Conservation (phyloP, 1,139 yeast genomes). For the Suhomyces wounanorum region DNA sequence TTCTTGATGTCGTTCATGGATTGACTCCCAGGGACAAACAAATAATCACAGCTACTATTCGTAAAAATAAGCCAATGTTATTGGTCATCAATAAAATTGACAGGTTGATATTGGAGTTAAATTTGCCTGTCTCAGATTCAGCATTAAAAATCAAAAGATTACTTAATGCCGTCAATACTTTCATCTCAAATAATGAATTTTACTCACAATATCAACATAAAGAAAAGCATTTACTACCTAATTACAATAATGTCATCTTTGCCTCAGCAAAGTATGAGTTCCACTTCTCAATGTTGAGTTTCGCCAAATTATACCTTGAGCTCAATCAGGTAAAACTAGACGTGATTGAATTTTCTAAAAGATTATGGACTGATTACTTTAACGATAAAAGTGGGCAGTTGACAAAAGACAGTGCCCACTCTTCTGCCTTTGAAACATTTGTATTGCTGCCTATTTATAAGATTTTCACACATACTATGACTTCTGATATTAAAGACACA, state of each 20-base stretch:
- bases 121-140: slow-evolving; percentile 73
- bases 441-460: slow-evolving; percentile 83
- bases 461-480: slow-evolving; percentile 60
- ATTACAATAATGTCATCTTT: slow-evolving; percentile 66
- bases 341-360: slow-evolving; percentile 44
- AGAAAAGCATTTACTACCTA: slow-evolving; percentile 56
- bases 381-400: slow-evolving; percentile 48
- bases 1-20: slow-evolving; percentile 88
- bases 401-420: slow-evolving; percentile 29
- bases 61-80: slow-evolving; percentile 51
- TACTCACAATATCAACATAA: slow-evolving; percentile 28
- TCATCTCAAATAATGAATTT: slow-evolving; percentile 37
- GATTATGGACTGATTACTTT: slow-evolving; percentile 81
- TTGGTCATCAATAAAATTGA: slow-evolving; percentile 84
- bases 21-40: slow-evolving; percentile 54
- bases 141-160: slow-evolving; percentile 64
- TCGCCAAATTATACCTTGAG: slow-evolving; percentile 56
- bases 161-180: slow-evolving; percentile 65
- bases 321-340: slow-evolving; percentile 34
- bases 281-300: slow-evolving; percentile 66
- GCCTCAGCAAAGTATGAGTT: slow-evolving; percentile 65
- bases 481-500: slow-evolving; percentile 50
- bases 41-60: slow-evolving; percentile 51
- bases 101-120: slow-evolving; percentile 73
- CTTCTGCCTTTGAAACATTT: slow-evolving; percentile 66